phyloP scores from a whole-genome alignment of 495 filamentous ascomycete genomes.

The Annulohypoxylon maeteangense region DNA sequence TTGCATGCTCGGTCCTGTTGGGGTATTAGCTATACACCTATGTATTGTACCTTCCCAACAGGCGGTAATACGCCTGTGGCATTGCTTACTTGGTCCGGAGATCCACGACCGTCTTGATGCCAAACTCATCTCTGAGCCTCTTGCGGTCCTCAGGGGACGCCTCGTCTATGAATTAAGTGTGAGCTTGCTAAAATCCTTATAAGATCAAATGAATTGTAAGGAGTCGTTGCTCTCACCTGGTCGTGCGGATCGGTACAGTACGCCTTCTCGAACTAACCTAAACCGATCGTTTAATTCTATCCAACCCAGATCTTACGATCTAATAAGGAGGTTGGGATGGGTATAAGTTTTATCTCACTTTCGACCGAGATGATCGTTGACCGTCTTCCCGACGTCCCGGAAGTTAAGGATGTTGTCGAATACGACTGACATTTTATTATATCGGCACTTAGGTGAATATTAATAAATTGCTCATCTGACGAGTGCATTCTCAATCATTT shows the following conservation, averaged over 20 bases:
- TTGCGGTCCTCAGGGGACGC: conserved; percentile 72
- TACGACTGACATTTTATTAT: conserved; percentile 38
- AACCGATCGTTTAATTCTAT: background rate
- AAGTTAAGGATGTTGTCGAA: conserved; percentile 83
- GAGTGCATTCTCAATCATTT: background rate
- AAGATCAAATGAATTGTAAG: background rate
- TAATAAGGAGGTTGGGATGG: background rate
- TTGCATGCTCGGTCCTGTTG: conserved; percentile 74
- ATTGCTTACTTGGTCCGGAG: conserved; percentile 73
- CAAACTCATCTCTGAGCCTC: conserved; percentile 68
- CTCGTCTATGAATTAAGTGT: conserved; percentile 62
- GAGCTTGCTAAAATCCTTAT: background rate
- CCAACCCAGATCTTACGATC: background rate
- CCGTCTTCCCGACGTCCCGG: conserved; percentile 80
- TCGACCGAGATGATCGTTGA: conserved; percentile 68
- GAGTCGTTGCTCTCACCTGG: conserved; percentile 59
- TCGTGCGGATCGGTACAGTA: conserved; percentile 78
- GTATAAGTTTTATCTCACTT: conserved; percentile 56
- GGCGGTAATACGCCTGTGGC: background rate
- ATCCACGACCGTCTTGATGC: conserved; percentile 78
- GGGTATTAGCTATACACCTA: background rate
- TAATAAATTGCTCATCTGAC: background rate
- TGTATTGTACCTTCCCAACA: background rate
- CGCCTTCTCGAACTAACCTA: conserved; percentile 73
- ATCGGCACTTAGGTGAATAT: too few species aligned